Evolutionary conservation across 2,329 filamentous ascomycete species (phyloP), one percentile per base, ranked within the genome.

Genomic region (Aspergillus phoenicis): DNA sequence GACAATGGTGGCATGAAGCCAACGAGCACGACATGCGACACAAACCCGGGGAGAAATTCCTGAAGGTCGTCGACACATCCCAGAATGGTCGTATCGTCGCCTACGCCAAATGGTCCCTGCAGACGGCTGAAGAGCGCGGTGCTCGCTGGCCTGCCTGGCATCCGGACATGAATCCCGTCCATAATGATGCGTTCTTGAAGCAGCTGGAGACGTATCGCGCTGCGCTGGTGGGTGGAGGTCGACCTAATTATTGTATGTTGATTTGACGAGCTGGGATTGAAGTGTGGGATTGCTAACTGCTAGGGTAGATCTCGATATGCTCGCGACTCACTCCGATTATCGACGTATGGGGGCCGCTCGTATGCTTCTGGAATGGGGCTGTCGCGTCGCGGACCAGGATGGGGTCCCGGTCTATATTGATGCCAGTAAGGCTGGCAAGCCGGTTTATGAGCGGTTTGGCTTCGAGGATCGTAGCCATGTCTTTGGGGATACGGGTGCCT

Each of bases 81-180:
- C 48, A 62, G 0, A 64, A 65, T 7, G 62, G 45, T 20, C 65
- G 66, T 20, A 59, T 74, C 17, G 60, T 65, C 39, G 69, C 72
- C 11, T 75, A 67, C 38, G 72, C 64, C 15, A 73, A 73, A 62
- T 75, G 72, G 72, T 71, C 73, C 47, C 30, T 69, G 15, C 55
- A 66, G 24, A 67, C 62, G 60, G 56, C 63, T 11, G 49, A 70
- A 8, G 63, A 71, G 33, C 66, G 72, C 11, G 72, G 70, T 4
- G 39, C 28, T 30, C 70, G 72, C 8, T 74, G 66, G 55, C 69
- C 71, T 5, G 64, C 71, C 26, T 75, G 70, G 70, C 64, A 68
- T 60, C 54, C 61, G 4, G 69, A 70, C 2, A 63, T 61, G 52
- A 60, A 68, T 26, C 39, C 33, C 3, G 54, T 57, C 2, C 60